These are phyloP conservation scores for Cordyceps farinosa DNA, from an alignment of 2,329 filamentous ascomycete genomes.

Conservation along the genomic window DNA sequence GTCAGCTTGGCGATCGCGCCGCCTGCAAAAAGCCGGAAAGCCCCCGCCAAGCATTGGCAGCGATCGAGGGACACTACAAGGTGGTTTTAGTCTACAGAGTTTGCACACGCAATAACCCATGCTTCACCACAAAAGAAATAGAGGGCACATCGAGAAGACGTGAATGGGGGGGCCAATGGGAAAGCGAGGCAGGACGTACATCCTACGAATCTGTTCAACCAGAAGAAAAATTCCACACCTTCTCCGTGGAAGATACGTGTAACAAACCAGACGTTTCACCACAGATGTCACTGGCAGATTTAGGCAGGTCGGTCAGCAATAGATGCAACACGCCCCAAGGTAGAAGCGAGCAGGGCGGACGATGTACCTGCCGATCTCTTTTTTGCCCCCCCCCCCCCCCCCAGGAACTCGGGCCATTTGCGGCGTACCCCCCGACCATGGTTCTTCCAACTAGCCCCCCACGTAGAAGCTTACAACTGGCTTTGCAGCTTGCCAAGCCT, in stretches of 20 bases:
- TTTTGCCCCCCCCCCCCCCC: not conserved
- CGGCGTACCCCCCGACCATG: not conserved
- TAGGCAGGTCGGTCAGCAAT: constrained; percentile 1
- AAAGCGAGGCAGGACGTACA: too few relatives aligned
- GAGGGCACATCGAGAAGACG: too few relatives aligned
- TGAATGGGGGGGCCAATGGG: too few relatives aligned
- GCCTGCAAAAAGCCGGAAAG: too few relatives aligned
- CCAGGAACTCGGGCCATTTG: constrained; percentile 7
- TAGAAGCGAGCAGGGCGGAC: not conserved
- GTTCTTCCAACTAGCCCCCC: not conserved
- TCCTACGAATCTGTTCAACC: too few relatives aligned
- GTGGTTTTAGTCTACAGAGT: too few relatives aligned
- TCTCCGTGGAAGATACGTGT: not conserved
- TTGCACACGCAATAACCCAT: too few relatives aligned
- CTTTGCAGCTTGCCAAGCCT: not conserved
- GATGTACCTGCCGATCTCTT: constrained; percentile 8
- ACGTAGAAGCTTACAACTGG: not conserved
- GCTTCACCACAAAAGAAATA: too few relatives aligned
- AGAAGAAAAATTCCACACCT: too few relatives aligned
- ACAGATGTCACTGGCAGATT: not conserved
- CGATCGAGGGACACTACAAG: too few relatives aligned
- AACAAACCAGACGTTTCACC: constrained; percentile 7
- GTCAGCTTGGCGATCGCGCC: too few relatives aligned
- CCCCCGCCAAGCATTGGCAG: too few relatives aligned
- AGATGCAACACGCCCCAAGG: not conserved